Base-by-base conservation (phyloP, 805 yeast genomes). In the Tetrapisispora namnaoensis region DNA sequence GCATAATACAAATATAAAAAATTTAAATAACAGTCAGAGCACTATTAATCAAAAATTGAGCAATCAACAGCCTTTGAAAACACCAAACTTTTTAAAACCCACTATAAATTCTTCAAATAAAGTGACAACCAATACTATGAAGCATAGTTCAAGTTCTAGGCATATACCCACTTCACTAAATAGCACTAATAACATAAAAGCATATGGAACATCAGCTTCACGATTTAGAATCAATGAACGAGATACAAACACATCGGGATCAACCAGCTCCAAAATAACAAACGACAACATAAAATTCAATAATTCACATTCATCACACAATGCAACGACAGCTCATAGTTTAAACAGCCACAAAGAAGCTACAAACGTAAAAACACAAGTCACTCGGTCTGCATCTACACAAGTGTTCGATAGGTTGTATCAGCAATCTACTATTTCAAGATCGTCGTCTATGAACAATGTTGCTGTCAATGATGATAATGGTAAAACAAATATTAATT, bases 321-420 rank as follows among this genome's bases (percentile, higher is more conserved):
- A 24, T 24, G 4, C 28, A 24, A 24, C 28, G 28, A 8, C 28
- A 24, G 35, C 13, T 32, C 35, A 32, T 32, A 13, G 4, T 32
- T 11, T 10, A 14, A 32, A 32, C 11, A 32, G 11, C n/a, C 13
- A 8, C 6, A 32, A 32, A 13, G 4, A 32, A 32, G n/a, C 4
- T 32, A 14, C 38, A 18, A 36, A 13, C 11, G 20, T 9, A 17
- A 17, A 28, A 30, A 18, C 44, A 24, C 18, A 16, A 7, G 27
- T 24, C 9, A 39, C 28, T 2, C 18, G 27, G 22, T 21, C 45
- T 7, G 18, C 39, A 11, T 34, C 45, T 10, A 20, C 45, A 14
- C 58, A 63, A 6, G 62, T 61, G 9, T 61, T 61, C 50, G 62
- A 59, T 18, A 54, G 65, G 44, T 51, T 59, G 16, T 59, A 59